phyloP scores from a whole-genome alignment of 495 filamentous ascomycete species.

The Penicillium robsamsonii region DNA sequence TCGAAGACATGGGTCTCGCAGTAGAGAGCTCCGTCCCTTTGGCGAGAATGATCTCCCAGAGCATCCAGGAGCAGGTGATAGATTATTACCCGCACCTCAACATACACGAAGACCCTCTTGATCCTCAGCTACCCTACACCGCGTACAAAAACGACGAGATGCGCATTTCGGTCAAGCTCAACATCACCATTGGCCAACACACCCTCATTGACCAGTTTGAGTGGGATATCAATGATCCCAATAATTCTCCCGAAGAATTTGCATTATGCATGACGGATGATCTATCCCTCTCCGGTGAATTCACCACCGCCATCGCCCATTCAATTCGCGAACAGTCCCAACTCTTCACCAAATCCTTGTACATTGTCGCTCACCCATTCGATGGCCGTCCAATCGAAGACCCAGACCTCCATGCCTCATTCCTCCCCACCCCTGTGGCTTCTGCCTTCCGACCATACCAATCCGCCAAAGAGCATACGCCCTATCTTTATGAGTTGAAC shows the following conservation, averaged over 20 bases:
- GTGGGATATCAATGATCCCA: conserved; percentile 95
- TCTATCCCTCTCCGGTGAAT: conserved; percentile 90
- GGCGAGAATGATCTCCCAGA: conserved; percentile 71
- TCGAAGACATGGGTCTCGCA: conserved; percentile 87
- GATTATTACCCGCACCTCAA: conserved; percentile 90
- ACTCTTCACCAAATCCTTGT: conserved; percentile 88
- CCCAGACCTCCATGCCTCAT: conserved; percentile 76
- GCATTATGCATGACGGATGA: conserved; percentile 84
- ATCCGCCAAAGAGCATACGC: conserved; percentile 87
- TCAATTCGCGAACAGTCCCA: conserved; percentile 94
- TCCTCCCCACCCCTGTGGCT: conserved; percentile 80
- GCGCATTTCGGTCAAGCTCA: conserved; percentile 90
- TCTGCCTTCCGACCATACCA: conserved; percentile 85
- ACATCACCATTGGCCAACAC: conserved; percentile 95
- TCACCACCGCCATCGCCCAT: conserved; percentile 95
- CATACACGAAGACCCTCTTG: conserved; percentile 85
- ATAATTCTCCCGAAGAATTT: conserved; percentile 92
- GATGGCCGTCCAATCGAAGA: conserved; percentile 93
- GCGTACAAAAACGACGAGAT: conserved; percentile 99
- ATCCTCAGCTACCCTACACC: conserved; percentile 83
- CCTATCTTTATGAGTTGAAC: conserved; percentile 89
- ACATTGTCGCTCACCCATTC: conserved; percentile 89
- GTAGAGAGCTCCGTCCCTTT: conserved; percentile 60
- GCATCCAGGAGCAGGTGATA: conserved; percentile 83
- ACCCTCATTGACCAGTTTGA: conserved; percentile 97